phyloP scores from a whole-genome alignment of 495 filamentous ascomycete genomes.

The Penicillium pulvis region DNA sequence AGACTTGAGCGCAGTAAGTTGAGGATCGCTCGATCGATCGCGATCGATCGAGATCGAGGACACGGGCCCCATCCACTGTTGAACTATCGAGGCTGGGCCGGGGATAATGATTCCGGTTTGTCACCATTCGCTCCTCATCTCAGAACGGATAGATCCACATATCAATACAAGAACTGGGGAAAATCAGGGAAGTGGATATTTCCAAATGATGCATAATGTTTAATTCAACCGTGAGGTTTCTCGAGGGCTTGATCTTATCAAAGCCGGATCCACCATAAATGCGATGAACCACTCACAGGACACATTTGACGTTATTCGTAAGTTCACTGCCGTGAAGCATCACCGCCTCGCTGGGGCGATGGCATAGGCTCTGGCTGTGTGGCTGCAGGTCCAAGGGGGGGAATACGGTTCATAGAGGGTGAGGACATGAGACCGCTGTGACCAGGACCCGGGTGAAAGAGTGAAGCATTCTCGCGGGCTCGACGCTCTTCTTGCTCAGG shows the following conservation, averaged over 20 bases:
- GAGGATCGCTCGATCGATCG: neutral
- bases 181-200: neutral
- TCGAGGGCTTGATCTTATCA: neutral
- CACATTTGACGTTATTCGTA: neutral
- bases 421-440: constrained; percentile 37
- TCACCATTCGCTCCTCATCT: constrained; percentile 18
- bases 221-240: neutral
- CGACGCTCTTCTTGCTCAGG: constrained; percentile 50
- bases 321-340: constrained; percentile 17
- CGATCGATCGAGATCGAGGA: neutral
- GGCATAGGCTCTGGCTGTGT: constrained; percentile 28
- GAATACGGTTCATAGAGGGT: constrained; percentile 43
- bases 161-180: constrained; percentile 15
- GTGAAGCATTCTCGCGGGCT: constrained; percentile 42
- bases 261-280: neutral
- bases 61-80: neutral
- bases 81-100: neutral
- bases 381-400: constrained; percentile 36
- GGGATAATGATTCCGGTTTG: constrained; percentile 22
- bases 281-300: neutral
- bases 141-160: constrained; percentile 7
- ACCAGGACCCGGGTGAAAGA: constrained; percentile 30
- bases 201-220: neutral
- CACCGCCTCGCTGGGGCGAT: constrained; percentile 26
- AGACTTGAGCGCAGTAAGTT: neutral